Evolutionary conservation across 306 rosid genomes (phyloP).

Genomic region (Cicer arietinum): DNA sequence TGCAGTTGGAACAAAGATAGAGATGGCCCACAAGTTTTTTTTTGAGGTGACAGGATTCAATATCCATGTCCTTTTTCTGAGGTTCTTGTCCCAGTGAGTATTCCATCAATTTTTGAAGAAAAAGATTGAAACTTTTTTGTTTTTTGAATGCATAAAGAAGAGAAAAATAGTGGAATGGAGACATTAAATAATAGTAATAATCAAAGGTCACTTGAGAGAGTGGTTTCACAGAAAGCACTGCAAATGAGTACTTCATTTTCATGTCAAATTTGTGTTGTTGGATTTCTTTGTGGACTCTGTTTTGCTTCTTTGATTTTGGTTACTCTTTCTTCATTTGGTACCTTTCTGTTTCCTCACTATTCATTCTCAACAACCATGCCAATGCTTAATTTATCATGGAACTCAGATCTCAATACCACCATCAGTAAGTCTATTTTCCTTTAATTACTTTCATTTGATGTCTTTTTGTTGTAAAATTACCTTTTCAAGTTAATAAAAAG

Average conservation of each 20-base stretch:
- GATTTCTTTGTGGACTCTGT: slow-evolving; percentile 84
- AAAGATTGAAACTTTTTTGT: background rate
- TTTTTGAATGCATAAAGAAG: background rate
- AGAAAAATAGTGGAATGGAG: slow-evolving; percentile 53
- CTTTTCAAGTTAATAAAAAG: background rate
- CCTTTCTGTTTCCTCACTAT: slow-evolving; percentile 34
- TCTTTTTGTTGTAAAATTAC: background rate
- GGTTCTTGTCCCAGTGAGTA: too few relatives aligned
- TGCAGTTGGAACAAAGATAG: slow-evolving; percentile 45
- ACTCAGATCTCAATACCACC: slow-evolving; percentile 51
- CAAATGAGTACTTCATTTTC: slow-evolving; percentile 83
- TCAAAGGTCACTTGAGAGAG: slow-evolving; percentile 75
- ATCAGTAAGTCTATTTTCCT: slow-evolving; percentile 58
- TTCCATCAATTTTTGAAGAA: too few relatives aligned
- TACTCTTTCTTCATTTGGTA: slow-evolving; percentile 69
- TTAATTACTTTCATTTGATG: slow-evolving; percentile 30
- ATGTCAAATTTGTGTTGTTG: slow-evolving; percentile 87
- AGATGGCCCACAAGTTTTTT: slow-evolving; percentile 25
- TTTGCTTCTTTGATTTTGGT: slow-evolving; percentile 73
- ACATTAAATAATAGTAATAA: slow-evolving; percentile 26
- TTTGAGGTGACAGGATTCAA: slow-evolving; percentile 46
- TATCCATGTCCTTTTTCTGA: slow-evolving; percentile 20
- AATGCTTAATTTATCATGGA: slow-evolving; percentile 45
- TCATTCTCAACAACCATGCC: slow-evolving; percentile 58
- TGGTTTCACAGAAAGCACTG: slow-evolving; percentile 81